Evolutionary conservation across 2,329 filamentous ascomycete genomes (phyloP), one percentile per base, ranked within the genome.

Genomic region (Epicoccum sorghinum): DNA sequence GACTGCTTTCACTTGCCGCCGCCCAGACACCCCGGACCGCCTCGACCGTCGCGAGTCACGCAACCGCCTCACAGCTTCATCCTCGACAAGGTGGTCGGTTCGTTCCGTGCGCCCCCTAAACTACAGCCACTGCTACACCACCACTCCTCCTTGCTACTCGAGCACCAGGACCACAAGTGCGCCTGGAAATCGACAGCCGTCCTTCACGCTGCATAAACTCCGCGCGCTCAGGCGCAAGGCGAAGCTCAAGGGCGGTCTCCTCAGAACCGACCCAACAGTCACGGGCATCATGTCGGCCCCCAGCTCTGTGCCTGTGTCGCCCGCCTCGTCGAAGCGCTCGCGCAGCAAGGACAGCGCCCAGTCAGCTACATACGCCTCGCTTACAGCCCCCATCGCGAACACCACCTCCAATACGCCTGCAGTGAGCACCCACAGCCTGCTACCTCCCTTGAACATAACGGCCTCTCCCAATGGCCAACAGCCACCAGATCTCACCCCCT

Each of bases 151-250:
- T 63, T 41, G 47, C 52, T 30, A 57, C 64, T 52, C 57, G 61
- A 50, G 39, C 51, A 42, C 53, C 65, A 42, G 35, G 47, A 52
- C 51, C 25, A 7, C 3, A 27, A 39, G 41, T 40, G 44, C 51
- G 44, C 39, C 51, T 54, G 40, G 42, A 40, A 9, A 40, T 45
- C 12, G 36, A 36, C 58, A 41, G 47, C 39, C 57, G 47, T 45
- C 36, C 35, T 66, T 70, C 73, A 75, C 69, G 53, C 70, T 75
- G 72, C 67, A 75, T 65, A 72, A 74, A 70, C 65, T 75, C 40
- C 70, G 72, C 62, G 72, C 72, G 55, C 64, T 75, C 55, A 61
- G 71, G 67, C 72, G 72, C 67, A 75, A 75, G 66, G 70, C 71
- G 60, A 74, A 66, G 69, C 61, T 67, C 64, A 70, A 66, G 61